Base-by-base conservation (phyloP, 2,329 filamentous ascomycete genomes). In the Claviceps cyperi region DNA sequence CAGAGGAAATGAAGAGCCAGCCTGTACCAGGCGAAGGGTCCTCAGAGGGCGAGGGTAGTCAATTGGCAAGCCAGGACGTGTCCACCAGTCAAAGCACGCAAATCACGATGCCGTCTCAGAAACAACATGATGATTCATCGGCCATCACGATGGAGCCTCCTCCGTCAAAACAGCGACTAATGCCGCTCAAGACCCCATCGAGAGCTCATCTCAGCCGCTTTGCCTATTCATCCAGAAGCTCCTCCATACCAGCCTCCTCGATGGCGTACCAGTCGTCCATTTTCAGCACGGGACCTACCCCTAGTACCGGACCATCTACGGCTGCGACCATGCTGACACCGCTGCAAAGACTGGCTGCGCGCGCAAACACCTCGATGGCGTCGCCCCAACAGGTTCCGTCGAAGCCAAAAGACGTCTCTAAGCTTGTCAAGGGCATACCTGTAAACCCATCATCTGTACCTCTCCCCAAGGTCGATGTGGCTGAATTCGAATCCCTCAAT, bases 361-460 rank as follows among this genome's bases (percentile, higher is more conserved):
- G 66, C 52, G 76, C 76, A 1, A 52, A 62, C 47, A 61, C 55
- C 37, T 48, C 48, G 1, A 52, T 58, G 22, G 53, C 55, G 52
- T 62, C 64, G 8, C 61, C 63, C 11, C 62, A 59, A 36, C 53
- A 59, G 15, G 54, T 60, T n/a, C 61, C 60, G 53, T 56, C 62
- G 5, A 59, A 58, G 40, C 50, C 56, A 28, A 59, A 60, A 56
- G 50, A 51, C 51, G 54, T 51, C 38, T 57, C 52, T 19, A 57
- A 56, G 39, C 62, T 60, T 41, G 55, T 67, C 4, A 60, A 64
- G 9, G 64, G 62, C 7, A 52, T 73, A 2, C 68, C 72, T 1
- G 62, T 75, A 38, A 76, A 80, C 53, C 73, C 77, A 2, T 67
- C 75, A 0, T 75, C 76, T 56, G 68, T 80, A 5, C 74, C 76